Conservation (phyloP, 305 asterid species). For the Solanum hybrid region DNA sequence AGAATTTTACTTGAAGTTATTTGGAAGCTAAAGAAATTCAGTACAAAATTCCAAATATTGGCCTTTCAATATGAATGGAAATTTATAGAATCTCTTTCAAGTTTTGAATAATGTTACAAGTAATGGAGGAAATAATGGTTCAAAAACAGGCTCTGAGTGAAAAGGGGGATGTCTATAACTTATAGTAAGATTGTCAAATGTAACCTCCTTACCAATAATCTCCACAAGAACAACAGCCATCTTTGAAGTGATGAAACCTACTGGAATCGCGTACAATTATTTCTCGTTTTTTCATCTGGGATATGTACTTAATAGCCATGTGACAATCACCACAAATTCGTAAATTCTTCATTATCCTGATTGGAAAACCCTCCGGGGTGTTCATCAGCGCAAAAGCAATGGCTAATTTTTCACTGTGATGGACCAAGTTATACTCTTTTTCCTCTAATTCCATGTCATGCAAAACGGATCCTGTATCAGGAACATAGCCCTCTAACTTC, state of each 20-base stretch:
- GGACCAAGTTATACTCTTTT: conserved; percentile 54
- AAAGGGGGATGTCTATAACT: neutral
- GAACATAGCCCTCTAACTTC: conserved; percentile 52
- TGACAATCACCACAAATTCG: conserved; percentile 79
- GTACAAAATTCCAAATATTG: neutral
- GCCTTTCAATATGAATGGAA: neutral
- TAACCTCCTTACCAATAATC: conserved; percentile 66
- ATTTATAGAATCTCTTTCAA: neutral
- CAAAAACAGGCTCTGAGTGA: neutral
- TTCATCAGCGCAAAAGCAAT: conserved; percentile 73
- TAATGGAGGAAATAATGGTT: neutral
- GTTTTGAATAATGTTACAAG: neutral
- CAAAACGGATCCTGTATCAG: conserved; percentile 53
- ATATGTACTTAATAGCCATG: conserved; percentile 52
- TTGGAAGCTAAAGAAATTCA: neutral
- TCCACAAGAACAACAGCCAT: conserved; percentile 72
- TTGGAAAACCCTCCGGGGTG: conserved; percentile 43
- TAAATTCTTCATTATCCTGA: conserved; percentile 83
- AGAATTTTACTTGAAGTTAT: neutral
- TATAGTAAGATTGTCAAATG: neutral
- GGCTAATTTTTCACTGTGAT: conserved; percentile 83
- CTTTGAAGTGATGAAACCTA: conserved; percentile 77
- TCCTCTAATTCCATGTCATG: conserved; percentile 84
- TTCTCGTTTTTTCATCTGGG: conserved; percentile 47
- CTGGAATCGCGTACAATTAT: conserved; percentile 62